These are phyloP conservation scores for Nadsonia starkeyi-henricii DNA, from an alignment of 1,139 yeast genomes.

Conservation along the genomic window DNA sequence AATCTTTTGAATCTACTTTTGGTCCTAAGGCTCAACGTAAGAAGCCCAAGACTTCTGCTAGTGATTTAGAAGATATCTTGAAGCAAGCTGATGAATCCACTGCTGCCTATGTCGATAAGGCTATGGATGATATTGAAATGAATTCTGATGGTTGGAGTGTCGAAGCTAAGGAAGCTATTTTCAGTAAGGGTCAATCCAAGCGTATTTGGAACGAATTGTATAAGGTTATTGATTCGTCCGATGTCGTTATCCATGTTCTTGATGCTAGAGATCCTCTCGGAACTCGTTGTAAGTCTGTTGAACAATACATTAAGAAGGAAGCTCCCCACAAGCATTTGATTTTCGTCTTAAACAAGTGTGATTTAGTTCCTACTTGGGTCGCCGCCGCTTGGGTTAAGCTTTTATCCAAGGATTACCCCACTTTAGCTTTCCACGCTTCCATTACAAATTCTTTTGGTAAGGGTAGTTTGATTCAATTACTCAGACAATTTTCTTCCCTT, in stretches of 20 bases:
- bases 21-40: slow-evolving; percentile 94
- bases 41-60: slow-evolving; percentile 69
- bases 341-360: slow-evolving; percentile 92
- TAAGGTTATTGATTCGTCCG: slow-evolving; percentile 93
- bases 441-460: slow-evolving; percentile 96
- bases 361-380: slow-evolving; percentile 97
- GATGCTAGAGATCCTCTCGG: slow-evolving; percentile 98
- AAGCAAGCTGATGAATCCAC: slow-evolving; percentile 43
- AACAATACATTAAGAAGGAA: slow-evolving; percentile 82
- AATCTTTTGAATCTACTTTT: slow-evolving; percentile 65
- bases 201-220: slow-evolving; percentile 97
- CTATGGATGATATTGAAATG: slow-evolving; percentile 37
- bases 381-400: slow-evolving; percentile 99
- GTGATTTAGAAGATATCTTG: slow-evolving; percentile 75
- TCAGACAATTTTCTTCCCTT: slow-evolving; percentile 82
- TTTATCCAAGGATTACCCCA: slow-evolving; percentile 81
- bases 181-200: slow-evolving; percentile 93
- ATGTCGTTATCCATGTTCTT: slow-evolving; percentile 87
- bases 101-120: slow-evolving; percentile 53
- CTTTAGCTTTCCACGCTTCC: slow-evolving; percentile 95
- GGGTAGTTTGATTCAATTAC: slow-evolving; percentile 83
- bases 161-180: slow-evolving; percentile 89
- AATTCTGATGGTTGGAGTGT: slow-evolving; percentile 56
- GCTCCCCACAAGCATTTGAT: slow-evolving; percentile 95
- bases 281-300: slow-evolving; percentile 86